Conservation (phyloP, 768 basidiomycete species). For the Suillus plorans region DNA sequence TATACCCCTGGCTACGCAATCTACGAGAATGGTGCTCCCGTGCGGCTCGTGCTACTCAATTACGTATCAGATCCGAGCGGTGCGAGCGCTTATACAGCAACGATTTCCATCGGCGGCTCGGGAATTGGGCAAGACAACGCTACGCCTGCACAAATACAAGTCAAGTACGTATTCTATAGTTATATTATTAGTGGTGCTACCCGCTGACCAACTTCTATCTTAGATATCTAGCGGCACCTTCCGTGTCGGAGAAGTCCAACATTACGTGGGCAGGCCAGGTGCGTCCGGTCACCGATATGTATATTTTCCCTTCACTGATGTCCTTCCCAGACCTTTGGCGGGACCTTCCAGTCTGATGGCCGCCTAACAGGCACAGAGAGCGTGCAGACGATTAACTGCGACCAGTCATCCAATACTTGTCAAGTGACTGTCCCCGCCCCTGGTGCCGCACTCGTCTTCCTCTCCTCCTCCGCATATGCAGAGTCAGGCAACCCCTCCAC, state of each 20-base stretch:
- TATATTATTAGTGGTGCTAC: neutral
- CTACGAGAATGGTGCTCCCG: constrained; percentile 61
- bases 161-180: constrained; percentile 25
- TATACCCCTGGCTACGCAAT: constrained; percentile 52
- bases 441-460: constrained; percentile 28
- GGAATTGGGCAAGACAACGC: constrained; percentile 10
- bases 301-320: neutral
- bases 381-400: constrained; percentile 21
- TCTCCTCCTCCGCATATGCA: constrained; percentile 8
- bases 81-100: constrained; percentile 37
- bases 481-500: constrained; percentile 15
- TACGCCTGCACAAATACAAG: constrained; percentile 26
- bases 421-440: constrained; percentile 28
- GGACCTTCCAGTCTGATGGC: constrained; percentile 26
- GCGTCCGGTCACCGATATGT: neutral
- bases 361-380: constrained; percentile 18
- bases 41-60: constrained; percentile 48
- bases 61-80: constrained; percentile 43
- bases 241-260: constrained; percentile 42
- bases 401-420: constrained; percentile 18
- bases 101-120: constrained; percentile 32
- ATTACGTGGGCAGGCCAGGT: constrained; percentile 54
- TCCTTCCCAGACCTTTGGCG: constrained; percentile 24
- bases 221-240: constrained; percentile 36
- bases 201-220: neutral